A percentile compares a stretch with the other conserved stretches of the same genome.
Conservation (phyloP, 305 asterid species). For the Ajuga reptans region DNA sequence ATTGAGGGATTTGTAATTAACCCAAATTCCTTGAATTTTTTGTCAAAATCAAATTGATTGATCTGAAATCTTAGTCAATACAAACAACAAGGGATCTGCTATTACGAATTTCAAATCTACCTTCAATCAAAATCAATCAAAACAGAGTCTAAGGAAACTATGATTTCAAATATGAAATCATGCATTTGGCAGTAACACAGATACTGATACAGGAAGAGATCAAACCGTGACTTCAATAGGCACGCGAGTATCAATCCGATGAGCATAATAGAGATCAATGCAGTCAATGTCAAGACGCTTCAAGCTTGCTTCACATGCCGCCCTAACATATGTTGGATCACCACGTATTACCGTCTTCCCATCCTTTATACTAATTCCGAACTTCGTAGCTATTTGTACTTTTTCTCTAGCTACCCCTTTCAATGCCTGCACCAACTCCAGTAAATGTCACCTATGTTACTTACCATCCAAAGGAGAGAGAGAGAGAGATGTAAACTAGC, state of each 20-base stretch:
- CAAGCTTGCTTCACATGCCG: conserved; percentile 47
- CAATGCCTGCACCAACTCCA: conserved; percentile 40
- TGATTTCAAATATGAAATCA: not conserved
- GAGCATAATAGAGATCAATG: conserved; percentile 44
- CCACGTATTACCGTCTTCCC: conserved; percentile 35
- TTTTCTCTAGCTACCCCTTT: conserved; percentile 44
- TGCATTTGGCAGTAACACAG: not conserved
- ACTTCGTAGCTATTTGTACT: conserved; percentile 50
- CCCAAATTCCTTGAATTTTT: no score
- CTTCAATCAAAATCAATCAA: no score
- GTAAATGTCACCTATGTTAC: not conserved
- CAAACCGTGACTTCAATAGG: conserved; percentile 65
- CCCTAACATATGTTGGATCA: conserved; percentile 49
- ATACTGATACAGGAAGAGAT: not conserved
- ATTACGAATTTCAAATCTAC: no score
- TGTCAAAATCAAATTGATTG: no score
- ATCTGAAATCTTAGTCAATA: no score
- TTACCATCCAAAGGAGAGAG: no score
- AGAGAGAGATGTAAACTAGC: no score
- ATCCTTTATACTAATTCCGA: conserved; percentile 28
- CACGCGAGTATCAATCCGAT: conserved; percentile 42
- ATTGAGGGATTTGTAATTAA: no score
- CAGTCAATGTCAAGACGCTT: conserved; percentile 47
- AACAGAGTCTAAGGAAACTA: no score
- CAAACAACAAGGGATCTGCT: no score